phyloP scores from a whole-genome alignment of 371 early-diverging fungal genomes.

The Funneliformis caledonium region DNA sequence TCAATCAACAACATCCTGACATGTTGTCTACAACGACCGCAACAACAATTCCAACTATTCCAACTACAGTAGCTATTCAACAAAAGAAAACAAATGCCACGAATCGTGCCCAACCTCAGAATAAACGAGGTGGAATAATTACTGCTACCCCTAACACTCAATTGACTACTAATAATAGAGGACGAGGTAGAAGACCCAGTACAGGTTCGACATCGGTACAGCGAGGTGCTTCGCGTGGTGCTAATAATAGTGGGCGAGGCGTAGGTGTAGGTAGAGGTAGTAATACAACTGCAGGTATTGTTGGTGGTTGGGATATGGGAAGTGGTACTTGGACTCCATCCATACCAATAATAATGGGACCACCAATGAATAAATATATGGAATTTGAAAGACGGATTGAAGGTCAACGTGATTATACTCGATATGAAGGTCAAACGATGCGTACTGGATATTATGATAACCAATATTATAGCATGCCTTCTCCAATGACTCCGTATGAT shows the following conservation, averaged over 20 bases:
- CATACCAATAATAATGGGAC: constrained; percentile 12
- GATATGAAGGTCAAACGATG: constrained; percentile 34
- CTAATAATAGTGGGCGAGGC: constrained; percentile 23
- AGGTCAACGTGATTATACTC: constrained; percentile 34
- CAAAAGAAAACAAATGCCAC: constrained; percentile 36
- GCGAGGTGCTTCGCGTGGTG: constrained; percentile 28
- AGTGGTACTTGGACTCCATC: constrained; percentile 18
- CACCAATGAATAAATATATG: constrained; percentile 33
- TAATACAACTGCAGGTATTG: constrained; percentile 20
- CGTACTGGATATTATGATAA: constrained; percentile 39
- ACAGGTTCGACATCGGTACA: constrained; percentile 24
- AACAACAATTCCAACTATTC: background rate
- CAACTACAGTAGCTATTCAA: constrained; percentile 5
- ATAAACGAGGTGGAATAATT: constrained; percentile 17
- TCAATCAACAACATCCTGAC: constrained; percentile 38
- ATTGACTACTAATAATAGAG: constrained; percentile 1
- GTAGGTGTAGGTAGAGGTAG: constrained; percentile 27
- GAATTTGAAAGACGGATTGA: constrained; percentile 39
- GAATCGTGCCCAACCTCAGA: constrained; percentile 1
- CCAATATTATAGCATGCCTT: constrained; percentile 37
- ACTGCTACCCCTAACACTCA: background rate
- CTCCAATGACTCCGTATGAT: constrained; percentile 34
- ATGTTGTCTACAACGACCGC: constrained; percentile 10
- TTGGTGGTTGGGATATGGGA: constrained; percentile 33
- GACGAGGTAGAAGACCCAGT: constrained; percentile 34